These are phyloP conservation scores for Acanthamoeba pearcei DNA, from an alignment of 208 protist species.

Conservation along the genomic window DNA sequence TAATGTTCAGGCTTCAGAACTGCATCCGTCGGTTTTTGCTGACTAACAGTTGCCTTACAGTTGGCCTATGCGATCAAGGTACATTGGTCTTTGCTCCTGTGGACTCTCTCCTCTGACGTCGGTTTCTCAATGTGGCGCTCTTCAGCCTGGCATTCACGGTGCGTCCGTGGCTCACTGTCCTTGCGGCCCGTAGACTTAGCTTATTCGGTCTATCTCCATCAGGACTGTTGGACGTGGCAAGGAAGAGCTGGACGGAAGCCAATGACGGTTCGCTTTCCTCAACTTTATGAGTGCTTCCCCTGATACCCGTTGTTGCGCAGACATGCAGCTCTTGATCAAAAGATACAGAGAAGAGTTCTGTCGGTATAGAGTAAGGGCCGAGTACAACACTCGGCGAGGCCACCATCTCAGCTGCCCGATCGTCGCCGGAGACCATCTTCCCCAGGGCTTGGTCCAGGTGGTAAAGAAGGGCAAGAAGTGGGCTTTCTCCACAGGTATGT, in stretches of 20 bases:
- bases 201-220: background rate
- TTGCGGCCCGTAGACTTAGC: background rate
- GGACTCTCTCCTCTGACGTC: background rate
- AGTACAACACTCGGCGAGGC: constrained; percentile 54
- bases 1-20: background rate
- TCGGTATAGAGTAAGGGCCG: background rate
- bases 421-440: background rate
- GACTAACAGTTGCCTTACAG: background rate
- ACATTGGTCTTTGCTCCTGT: background rate
- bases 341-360: constrained; percentile 34
- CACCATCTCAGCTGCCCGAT: constrained; percentile 54
- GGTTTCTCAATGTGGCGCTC: background rate
- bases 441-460: constrained; percentile 11
- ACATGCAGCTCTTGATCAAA: constrained; percentile 58
- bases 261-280: constrained; percentile 18
- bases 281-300: background rate
- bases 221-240: constrained; percentile 68
- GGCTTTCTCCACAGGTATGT: constrained; percentile 34
- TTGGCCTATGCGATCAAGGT: constrained; percentile 70
- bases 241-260: constrained; percentile 73
- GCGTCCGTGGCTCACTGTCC: background rate
- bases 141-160: constrained; percentile 74
- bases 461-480: constrained; percentile 67
- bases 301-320: background rate
- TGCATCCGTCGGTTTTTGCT: no score